A percentile compares a stretch with the other conserved stretches of the same genome.
These are phyloP conservation scores for Medicago truncatula DNA, from an alignment of 306 rosid species.

Conservation along the genomic window DNA sequence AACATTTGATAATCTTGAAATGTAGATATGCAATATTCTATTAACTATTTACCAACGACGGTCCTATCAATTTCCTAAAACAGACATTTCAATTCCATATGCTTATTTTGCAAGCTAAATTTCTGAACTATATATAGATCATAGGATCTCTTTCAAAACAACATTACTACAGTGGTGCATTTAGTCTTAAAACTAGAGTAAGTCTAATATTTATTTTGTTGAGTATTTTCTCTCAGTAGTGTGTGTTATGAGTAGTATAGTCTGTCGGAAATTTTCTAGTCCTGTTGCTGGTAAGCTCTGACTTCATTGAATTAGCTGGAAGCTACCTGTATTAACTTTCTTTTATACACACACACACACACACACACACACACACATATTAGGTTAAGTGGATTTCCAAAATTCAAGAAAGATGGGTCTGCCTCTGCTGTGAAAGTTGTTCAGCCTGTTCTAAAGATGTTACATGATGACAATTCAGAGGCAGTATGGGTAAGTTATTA, in stretches of 20 bases:
- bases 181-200: slow-evolving; percentile 4
- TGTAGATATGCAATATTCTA: slow-evolving; percentile 7
- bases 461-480: slow-evolving; percentile 73
- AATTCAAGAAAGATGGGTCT: slow-evolving; percentile 71
- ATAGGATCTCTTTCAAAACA: not conserved
- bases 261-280: slow-evolving; percentile 9
- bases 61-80: not conserved
- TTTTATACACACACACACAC: not conserved
- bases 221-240: slow-evolving; percentile 24
- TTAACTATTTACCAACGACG: not conserved
- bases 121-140: slow-evolving; percentile 13
- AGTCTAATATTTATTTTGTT: not conserved
- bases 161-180: not conserved
- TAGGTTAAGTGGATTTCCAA: slow-evolving; percentile 77
- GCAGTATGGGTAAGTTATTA: slow-evolving; percentile 68
- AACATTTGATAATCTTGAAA: not conserved
- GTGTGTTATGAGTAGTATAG: slow-evolving; percentile 26
- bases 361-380: not conserved
- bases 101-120: slow-evolving; percentile 19
- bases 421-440: slow-evolving; percentile 68
- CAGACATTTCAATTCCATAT: not conserved
- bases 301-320: slow-evolving; percentile 26
- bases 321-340: slow-evolving; percentile 22
- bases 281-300: slow-evolving; percentile 3
- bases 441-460: slow-evolving; percentile 76